Evolutionary conservation across 208 protist genomes (phyloP).

Genomic region (Leishmania martiniquensis): DNA sequence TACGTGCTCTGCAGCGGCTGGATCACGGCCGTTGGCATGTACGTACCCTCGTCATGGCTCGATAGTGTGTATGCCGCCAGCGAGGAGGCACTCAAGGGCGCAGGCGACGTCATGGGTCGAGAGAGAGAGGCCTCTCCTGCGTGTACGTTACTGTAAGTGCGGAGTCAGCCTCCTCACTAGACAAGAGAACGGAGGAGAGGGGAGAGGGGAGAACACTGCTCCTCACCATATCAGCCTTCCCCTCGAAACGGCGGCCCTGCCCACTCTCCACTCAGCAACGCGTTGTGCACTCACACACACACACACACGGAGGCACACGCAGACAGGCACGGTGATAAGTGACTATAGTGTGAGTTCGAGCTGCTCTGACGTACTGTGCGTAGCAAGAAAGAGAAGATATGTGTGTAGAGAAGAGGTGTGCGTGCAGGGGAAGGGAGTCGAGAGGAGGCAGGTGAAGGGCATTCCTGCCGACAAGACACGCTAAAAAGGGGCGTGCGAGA

Average conservation of each 20-base stretch:
- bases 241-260: not conserved
- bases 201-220: not conserved
- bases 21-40: not conserved
- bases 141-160: not conserved
- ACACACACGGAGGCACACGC: too few relatives aligned
- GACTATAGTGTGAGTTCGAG: not conserved
- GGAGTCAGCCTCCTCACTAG: not conserved
- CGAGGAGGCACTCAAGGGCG: not conserved
- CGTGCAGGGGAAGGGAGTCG: not conserved
- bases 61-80: not conserved
- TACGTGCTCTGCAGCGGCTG: not conserved
- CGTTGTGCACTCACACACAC: not conserved
- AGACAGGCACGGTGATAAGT: not conserved
- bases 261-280: not conserved
- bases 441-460: not conserved
- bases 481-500: not conserved
- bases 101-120: not conserved
- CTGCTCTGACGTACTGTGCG: not conserved
- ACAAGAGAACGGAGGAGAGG: not conserved
- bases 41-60: not conserved
- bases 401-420: not conserved
- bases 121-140: not conserved
- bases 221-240: not conserved
- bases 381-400: not conserved
- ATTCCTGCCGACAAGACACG: too few relatives aligned